A percentile compares a stretch with the other conserved stretches of the same genome.
Conservation (phyloP, 495 filamentous ascomycete species). For the Letharia columbiana region DNA sequence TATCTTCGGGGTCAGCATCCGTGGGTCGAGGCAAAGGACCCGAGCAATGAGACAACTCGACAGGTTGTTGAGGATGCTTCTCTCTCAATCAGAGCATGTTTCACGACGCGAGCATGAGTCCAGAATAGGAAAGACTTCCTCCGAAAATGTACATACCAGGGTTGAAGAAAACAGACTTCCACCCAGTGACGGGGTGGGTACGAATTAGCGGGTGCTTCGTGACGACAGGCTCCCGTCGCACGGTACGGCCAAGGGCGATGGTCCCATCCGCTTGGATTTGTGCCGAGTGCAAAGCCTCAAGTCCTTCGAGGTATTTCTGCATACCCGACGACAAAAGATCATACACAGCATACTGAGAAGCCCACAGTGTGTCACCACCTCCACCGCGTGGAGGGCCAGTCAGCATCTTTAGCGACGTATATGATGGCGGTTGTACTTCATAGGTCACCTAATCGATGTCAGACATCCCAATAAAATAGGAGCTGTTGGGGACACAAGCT, state of each 20-base stretch:
- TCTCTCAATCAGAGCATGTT: background rate
- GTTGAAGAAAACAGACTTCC: slow-evolving; percentile 74
- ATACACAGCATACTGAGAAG: slow-evolving; percentile 65
- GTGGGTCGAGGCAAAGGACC: background rate
- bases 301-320: slow-evolving; percentile 60
- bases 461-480: background rate
- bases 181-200: slow-evolving; percentile 66
- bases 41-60: background rate
- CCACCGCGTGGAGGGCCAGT: slow-evolving; percentile 58
- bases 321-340: slow-evolving; percentile 58
- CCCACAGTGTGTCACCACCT: slow-evolving; percentile 71
- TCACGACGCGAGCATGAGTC: background rate
- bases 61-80: background rate
- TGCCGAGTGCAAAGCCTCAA: slow-evolving; percentile 64
- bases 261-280: slow-evolving; percentile 62
- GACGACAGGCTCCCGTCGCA: slow-evolving; percentile 57
- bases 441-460: slow-evolving; percentile 49
- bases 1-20: background rate
- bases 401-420: slow-evolving; percentile 62
- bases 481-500: too few relatives aligned
- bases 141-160: slow-evolving; percentile 38
- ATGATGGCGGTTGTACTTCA: slow-evolving; percentile 69
- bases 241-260: slow-evolving; percentile 48
- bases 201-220: slow-evolving; percentile 64
- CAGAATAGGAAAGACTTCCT: background rate